A percentile compares a stretch with the other conserved stretches of the same genome.
Evolutionary conservation across 345 rosid species (phyloP).

Genomic region (Arabis hirsuta): DNA sequence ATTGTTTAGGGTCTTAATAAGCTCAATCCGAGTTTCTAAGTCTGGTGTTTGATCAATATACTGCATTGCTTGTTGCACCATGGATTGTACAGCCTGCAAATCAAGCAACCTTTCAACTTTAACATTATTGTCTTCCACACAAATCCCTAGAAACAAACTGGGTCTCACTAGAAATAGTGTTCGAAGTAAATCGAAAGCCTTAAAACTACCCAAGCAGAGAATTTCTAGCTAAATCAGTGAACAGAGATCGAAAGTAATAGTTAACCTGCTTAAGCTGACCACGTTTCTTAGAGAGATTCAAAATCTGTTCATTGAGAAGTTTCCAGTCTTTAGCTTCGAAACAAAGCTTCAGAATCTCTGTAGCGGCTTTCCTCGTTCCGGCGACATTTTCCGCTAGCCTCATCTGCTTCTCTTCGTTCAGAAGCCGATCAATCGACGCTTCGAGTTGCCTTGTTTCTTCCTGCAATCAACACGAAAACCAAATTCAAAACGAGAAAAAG

Average conservation of each 20-base stretch:
- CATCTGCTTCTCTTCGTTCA: conserved; percentile 86
- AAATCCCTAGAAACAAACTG: background rate
- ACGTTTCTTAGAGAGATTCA: conserved; percentile 78
- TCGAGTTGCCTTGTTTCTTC: conserved; percentile 56
- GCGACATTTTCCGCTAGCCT: conserved; percentile 77
- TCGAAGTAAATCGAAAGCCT: background rate
- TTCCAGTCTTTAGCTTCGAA: conserved; percentile 90
- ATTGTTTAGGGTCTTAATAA: conserved; percentile 70
- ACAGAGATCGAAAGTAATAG: background rate
- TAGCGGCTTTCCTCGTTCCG: conserved; percentile 75
- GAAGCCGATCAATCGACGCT: conserved; percentile 67
- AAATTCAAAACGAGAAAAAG: background rate
- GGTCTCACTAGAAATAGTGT: background rate
- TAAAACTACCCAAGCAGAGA: background rate
- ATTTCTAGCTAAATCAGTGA: background rate
- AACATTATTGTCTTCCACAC: background rate
- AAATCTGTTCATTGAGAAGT: conserved; percentile 57
- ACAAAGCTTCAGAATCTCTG: conserved; percentile 78
- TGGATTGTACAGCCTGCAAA: conserved; percentile 74
- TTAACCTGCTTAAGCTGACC: conserved; percentile 91
- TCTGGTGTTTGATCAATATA: conserved; percentile 92
- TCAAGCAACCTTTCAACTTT: background rate
- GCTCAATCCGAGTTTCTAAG: conserved; percentile 74
- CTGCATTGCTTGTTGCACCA: conserved; percentile 95
- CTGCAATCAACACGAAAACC: conserved; percentile 41